Conservation (phyloP, 345 rosid genomes). For the Euphorbia tirucalli region DNA sequence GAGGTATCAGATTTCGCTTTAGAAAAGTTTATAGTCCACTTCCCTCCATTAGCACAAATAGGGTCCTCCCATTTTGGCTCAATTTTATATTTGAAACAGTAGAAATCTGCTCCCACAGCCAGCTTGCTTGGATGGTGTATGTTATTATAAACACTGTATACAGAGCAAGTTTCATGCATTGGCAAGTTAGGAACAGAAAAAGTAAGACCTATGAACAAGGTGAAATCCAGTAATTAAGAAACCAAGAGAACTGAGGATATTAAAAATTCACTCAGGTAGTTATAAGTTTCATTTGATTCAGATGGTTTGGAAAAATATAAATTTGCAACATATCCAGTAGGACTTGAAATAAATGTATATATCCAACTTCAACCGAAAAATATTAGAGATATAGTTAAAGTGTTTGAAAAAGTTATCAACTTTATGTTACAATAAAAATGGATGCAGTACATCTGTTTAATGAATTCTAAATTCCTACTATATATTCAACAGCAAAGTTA, state of each 20-base stretch:
- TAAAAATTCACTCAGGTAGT: neutral
- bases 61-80: constrained; percentile 99
- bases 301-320: neutral
- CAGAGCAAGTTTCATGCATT: neutral
- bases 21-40: constrained; percentile 60
- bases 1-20: constrained; percentile 62
- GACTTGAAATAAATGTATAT: neutral
- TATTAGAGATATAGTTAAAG: neutral
- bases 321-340: too few relatives aligned
- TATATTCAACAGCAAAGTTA: constrained; percentile 1
- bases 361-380: neutral
- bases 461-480: neutral
- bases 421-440: neutral
- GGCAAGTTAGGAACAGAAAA: neutral
- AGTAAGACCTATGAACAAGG: neutral
- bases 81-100: constrained; percentile 84
- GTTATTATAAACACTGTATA: constrained; percentile 75
- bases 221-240: neutral
- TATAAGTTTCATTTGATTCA: too few relatives aligned
- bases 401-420: neutral
- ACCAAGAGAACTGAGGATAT: neutral
- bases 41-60: constrained; percentile 90
- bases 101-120: constrained; percentile 55
- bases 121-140: constrained; percentile 72
- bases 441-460: too few relatives aligned